Conservation (phyloP, 2,329 filamentous ascomycete genomes). For the Emmonsia crescens region DNA sequence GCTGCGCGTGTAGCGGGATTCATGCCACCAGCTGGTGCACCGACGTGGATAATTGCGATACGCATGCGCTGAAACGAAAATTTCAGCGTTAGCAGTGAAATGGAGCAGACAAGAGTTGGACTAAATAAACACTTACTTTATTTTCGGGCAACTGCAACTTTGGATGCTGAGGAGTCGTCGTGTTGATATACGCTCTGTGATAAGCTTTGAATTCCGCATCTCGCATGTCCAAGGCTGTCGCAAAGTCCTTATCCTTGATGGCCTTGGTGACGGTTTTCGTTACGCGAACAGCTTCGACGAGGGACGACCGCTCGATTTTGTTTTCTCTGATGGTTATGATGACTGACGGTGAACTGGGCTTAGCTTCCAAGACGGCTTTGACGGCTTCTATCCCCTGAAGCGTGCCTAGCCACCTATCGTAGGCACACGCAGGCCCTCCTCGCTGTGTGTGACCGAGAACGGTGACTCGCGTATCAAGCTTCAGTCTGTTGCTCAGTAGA, state of each 20-base stretch:
- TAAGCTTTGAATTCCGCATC: constrained; percentile 93
- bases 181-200: constrained; percentile 81
- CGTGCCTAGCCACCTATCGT: constrained; percentile 86
- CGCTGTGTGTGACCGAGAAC: constrained; percentile 96
- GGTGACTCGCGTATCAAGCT: constrained; percentile 84
- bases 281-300: constrained; percentile 78
- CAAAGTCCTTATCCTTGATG: constrained; percentile 77
- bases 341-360: constrained; percentile 77
- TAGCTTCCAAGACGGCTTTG: constrained; percentile 79
- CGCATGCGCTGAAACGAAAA: constrained; percentile 57
- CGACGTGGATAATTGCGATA: constrained; percentile 93
- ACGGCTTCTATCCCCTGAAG: constrained; percentile 92
- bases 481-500: constrained; percentile 69
- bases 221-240: constrained; percentile 72
- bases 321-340: constrained; percentile 97
- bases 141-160: constrained; percentile 56
- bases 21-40: constrained; percentile 94
- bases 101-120: too few species aligned
- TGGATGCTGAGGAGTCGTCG: constrained; percentile 68
- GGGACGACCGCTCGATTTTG: constrained; percentile 82
- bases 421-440: constrained; percentile 83
- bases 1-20: constrained; percentile 91
- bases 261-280: constrained; percentile 76
- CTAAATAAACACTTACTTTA: too few species aligned
- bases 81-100: too few species aligned